phyloP scores from a whole-genome alignment of 192 early-diverging fungal genomes.

The Spizellomyces sp. region DNA sequence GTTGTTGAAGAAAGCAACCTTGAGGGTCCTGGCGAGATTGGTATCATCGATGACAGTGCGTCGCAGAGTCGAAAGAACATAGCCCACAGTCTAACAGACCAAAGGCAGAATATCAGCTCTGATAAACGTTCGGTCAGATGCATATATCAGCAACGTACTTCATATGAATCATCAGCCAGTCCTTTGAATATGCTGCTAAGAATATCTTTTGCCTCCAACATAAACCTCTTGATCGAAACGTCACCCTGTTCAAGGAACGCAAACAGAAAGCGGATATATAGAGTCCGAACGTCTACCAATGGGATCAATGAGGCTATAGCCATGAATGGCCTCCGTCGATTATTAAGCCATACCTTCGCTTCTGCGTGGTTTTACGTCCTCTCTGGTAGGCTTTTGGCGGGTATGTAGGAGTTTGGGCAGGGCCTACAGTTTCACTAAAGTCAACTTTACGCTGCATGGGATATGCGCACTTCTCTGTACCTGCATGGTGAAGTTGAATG shows the following conservation, averaged over 20 bases:
- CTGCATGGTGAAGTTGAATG: slow-evolving; percentile 76
- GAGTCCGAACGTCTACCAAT: slow-evolving; percentile 59
- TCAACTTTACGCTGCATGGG: no score
- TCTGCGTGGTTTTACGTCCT: not conserved
- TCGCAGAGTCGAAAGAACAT: slow-evolving; percentile 57
- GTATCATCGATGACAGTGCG: slow-evolving; percentile 69
- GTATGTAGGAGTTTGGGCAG: slow-evolving; percentile 6
- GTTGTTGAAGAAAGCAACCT: slow-evolving; percentile 72
- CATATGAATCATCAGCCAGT: slow-evolving; percentile 64
- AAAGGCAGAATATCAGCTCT: not conserved
- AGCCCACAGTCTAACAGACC: slow-evolving; percentile 49
- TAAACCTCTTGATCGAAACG: slow-evolving; percentile 63
- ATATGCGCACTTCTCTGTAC: slow-evolving; percentile 10
- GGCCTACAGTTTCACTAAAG: not conserved
- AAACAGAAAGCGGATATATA: slow-evolving; percentile 77
- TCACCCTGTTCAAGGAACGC: slow-evolving; percentile 76
- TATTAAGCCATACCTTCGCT: not conserved
- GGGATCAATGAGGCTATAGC: not conserved
- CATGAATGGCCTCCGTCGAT: not conserved
- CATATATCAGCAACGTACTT: slow-evolving; percentile 39
- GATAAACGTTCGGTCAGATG: not conserved
- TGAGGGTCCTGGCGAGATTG: slow-evolving; percentile 53
- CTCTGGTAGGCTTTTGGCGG: not conserved
- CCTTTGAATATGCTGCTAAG: slow-evolving; percentile 70
- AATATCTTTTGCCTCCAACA: slow-evolving; percentile 75